Base-by-base conservation (phyloP, 495 filamentous ascomycete species). In the Hyaloscypha variabilis region DNA sequence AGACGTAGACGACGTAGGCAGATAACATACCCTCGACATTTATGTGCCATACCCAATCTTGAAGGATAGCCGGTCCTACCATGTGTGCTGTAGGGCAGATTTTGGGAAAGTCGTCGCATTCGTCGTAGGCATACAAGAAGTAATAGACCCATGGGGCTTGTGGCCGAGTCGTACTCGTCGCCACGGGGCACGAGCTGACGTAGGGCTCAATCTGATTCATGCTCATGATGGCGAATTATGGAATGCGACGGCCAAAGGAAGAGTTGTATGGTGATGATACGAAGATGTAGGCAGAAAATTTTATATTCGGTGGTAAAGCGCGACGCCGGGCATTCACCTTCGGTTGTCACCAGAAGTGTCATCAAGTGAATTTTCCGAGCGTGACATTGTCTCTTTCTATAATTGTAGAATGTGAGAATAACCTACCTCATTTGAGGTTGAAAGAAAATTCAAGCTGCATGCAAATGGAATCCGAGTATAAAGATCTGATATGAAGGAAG, bases 221-320 rank as follows among this genome's bases (percentile, higher is more conserved):
- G 51, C 51, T 54, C 51, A 54, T 54, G 51, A 17, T 54, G 24
- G 51, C 51, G 51, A 26, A n/a, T 54, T 46, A 4, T 46, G 11
- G 39, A 46, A 1, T 14, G 10, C 19, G 39, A 17, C 13, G 14
- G 31, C 17, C 11, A 46, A 46, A 17, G 17, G 4, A 19, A 17
- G 10, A 11, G 39, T 46, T 46, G 39, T 11, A 46, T 4, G 19
- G 39, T 46, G 39, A 4, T 17, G 17, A 17, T 11, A 17, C 10
- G 0, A 1, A 46, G 6, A 34, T 0, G 17, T 46, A 11, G 10
- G 39, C 6, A 34, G 39, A 46, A 46, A 46, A 17, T 46, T 46
- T 36, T 36, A 6, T 46, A 46, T 46, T 34, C 31, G 13, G 31
- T 36, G 14, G 39, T 11, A 46, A 19, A 46, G 39, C 19, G 17